phyloP scores from a whole-genome alignment of 352 stramenopile species.

The Discostella stelligera region DNA sequence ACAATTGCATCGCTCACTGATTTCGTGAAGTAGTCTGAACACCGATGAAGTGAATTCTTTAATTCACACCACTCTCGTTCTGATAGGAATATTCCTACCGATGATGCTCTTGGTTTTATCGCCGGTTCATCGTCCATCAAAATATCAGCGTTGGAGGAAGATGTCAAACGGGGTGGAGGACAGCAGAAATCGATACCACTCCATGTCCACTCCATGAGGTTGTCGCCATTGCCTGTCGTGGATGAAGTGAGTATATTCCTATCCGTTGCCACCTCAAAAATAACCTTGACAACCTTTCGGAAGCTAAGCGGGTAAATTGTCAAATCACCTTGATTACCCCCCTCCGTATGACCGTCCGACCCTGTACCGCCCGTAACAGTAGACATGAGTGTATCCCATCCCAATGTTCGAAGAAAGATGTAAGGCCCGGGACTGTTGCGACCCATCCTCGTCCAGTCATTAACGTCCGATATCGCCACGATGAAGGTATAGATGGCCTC shows the following conservation, averaged over 20 bases:
- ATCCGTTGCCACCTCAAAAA: slow-evolving; percentile 59
- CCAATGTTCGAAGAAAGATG: slow-evolving; percentile 61
- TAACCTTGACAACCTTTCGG: slow-evolving; percentile 63
- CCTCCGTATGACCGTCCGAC: slow-evolving; percentile 9
- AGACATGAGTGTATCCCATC: slow-evolving; percentile 63
- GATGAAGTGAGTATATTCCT: not conserved
- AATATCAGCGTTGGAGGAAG: not conserved
- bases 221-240: slow-evolving; percentile 14
- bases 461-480: slow-evolving; percentile 18
- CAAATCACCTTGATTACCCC: not conserved
- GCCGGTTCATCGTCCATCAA: not conserved
- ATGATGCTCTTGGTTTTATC: slow-evolving; percentile 33
- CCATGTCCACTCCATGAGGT: slow-evolving; percentile 60
- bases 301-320: slow-evolving; percentile 17
- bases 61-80: slow-evolving; percentile 56
- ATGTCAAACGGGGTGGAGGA: slow-evolving; percentile 14
- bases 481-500: slow-evolving; percentile 77
- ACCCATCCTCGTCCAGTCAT: slow-evolving; percentile 14
- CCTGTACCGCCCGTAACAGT: slow-evolving; percentile 10
- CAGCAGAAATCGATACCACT: slow-evolving; percentile 70
- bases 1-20: slow-evolving; percentile 53
- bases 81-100: slow-evolving; percentile 53
- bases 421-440: slow-evolving; percentile 14
- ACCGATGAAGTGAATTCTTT: slow-evolving; percentile 20
- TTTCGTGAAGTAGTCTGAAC: slow-evolving; percentile 45